Conservation (phyloP, 768 basidiomycete genomes). For the Pulveroboletus sp. region DNA sequence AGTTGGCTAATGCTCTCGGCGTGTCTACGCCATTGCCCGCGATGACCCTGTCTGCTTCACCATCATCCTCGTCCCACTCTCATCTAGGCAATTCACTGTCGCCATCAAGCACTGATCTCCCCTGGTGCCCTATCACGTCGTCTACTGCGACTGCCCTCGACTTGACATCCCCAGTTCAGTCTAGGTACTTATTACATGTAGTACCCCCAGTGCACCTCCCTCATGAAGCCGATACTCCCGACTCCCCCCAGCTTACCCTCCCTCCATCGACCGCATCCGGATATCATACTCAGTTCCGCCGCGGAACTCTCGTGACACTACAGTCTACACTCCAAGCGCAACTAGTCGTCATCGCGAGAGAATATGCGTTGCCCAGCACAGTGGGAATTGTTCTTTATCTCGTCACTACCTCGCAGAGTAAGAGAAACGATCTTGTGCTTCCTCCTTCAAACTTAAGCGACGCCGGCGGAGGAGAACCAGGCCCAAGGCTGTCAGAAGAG, state of each 20-base stretch:
- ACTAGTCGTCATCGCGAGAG: slow-evolving; percentile 82
- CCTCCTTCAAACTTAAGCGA: slow-evolving; percentile 17
- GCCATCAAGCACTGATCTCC: slow-evolving; percentile 27
- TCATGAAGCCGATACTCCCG: slow-evolving; percentile 47
- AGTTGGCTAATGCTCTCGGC: slow-evolving; percentile 81
- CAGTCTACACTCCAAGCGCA: slow-evolving; percentile 81
- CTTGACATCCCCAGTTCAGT: slow-evolving; percentile 38
- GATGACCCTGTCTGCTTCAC: slow-evolving; percentile 23
- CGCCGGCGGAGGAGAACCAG: slow-evolving; percentile 49
- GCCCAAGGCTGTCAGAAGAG: slow-evolving; percentile 81
- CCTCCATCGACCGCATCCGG: slow-evolving; percentile 59
- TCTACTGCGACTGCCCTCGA: slow-evolving; percentile 39
- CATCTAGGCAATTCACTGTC: slow-evolving; percentile 17
- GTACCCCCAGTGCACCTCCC: slow-evolving; percentile 73
- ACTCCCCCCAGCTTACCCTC: slow-evolving; percentile 43
- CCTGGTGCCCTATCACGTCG: slow-evolving; percentile 49
- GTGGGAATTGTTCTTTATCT: slow-evolving; percentile 81
- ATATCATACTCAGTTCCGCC: slow-evolving; percentile 73
- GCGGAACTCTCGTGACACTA: slow-evolving; percentile 84
- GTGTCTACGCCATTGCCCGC: slow-evolving; percentile 70
- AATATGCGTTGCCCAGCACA: slow-evolving; percentile 88
- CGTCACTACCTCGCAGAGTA: slow-evolving; percentile 37
- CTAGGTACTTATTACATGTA: slow-evolving; percentile 77
- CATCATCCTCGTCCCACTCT: slow-evolving; percentile 7
- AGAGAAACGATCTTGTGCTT: slow-evolving; percentile 14